Conservation (phyloP, 495 filamentous ascomycete genomes). For the Achaetomiella virescens region DNA sequence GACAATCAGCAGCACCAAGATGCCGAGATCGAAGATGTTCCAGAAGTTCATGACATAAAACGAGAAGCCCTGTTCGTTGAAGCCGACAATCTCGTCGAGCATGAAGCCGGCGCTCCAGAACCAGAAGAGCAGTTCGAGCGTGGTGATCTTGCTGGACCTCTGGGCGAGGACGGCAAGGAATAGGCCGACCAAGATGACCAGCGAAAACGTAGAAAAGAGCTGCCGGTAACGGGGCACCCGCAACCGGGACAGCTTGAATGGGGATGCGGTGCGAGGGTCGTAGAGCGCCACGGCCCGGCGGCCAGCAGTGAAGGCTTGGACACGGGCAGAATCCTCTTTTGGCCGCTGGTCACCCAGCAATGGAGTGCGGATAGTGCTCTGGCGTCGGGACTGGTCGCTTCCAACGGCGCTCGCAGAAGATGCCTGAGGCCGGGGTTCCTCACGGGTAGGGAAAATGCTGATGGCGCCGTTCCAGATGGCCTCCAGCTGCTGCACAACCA, state of each 20-base stretch:
- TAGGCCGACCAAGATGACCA: slow-evolving; percentile 73
- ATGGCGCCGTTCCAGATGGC: slow-evolving; percentile 94
- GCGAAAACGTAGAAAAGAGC: slow-evolving; percentile 77
- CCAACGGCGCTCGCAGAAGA: slow-evolving; percentile 14
- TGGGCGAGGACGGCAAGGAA: slow-evolving; percentile 69
- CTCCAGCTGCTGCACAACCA: slow-evolving; percentile 86
- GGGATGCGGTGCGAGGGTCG: slow-evolving; percentile 78
- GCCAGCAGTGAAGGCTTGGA: slow-evolving; percentile 31
- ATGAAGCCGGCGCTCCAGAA: slow-evolving; percentile 95
- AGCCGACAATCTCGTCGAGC: slow-evolving; percentile 90
- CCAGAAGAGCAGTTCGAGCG: slow-evolving; percentile 84
- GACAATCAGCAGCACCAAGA: slow-evolving; percentile 74
- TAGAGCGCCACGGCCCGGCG: slow-evolving; percentile 80
- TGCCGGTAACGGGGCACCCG: slow-evolving; percentile 87
- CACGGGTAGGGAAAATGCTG: slow-evolving; percentile 81
- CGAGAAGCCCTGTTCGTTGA: slow-evolving; percentile 89
- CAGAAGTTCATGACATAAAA: slow-evolving; percentile 95
- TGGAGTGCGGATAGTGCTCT: slow-evolving; percentile 36
- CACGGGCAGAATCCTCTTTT: slow-evolving; percentile 32
- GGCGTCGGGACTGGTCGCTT: slow-evolving; percentile 25
- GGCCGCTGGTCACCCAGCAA: slow-evolving; percentile 36
- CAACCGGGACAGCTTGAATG: slow-evolving; percentile 83
- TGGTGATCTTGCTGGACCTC: slow-evolving; percentile 68
- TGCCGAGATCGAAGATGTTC: slow-evolving; percentile 90
- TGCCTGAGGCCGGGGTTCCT: slow-evolving; percentile 63